These are phyloP conservation scores for Coniochaeta sp. DNA, from an alignment of 2,329 filamentous ascomycete species.

Conservation along the genomic window DNA sequence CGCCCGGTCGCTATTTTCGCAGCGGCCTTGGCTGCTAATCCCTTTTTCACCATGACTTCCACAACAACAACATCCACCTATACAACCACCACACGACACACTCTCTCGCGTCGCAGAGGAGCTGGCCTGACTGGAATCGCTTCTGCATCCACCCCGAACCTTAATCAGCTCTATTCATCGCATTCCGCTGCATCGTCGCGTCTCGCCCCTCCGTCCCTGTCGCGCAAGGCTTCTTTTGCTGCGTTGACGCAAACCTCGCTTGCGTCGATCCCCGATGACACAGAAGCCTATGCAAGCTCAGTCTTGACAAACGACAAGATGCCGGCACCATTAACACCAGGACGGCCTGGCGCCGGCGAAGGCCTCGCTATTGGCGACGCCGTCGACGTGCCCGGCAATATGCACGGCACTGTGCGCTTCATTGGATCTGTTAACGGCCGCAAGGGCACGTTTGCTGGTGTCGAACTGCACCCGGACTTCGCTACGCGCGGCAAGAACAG, in stretches of 20 bases:
- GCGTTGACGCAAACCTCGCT: slow-evolving; percentile 58
- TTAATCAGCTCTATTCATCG: slow-evolving; percentile 42
- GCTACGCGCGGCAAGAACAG: slow-evolving; percentile 85
- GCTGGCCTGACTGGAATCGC: slow-evolving; percentile 27
- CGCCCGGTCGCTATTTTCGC: neutral
- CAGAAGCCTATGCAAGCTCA: slow-evolving; percentile 53
- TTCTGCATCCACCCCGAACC: slow-evolving; percentile 51
- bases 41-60: slow-evolving; percentile 20
- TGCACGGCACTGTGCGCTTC: slow-evolving; percentile 86
- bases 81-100: slow-evolving; percentile 22
- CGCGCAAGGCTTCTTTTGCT: slow-evolving; percentile 65
- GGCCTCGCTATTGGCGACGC: slow-evolving; percentile 68
- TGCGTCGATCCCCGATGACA: slow-evolving; percentile 59
- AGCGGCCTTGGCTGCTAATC: neutral
- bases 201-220: slow-evolving; percentile 38
- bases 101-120: slow-evolving; percentile 35
- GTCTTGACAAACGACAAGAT: slow-evolving; percentile 38
- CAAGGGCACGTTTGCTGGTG: slow-evolving; percentile 83
- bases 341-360: slow-evolving; percentile 34
- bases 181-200: slow-evolving; percentile 28
- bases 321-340: slow-evolving; percentile 47
- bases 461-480: slow-evolving; percentile 79
- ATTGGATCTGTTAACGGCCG: slow-evolving; percentile 82
- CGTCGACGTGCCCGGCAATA: slow-evolving; percentile 88
- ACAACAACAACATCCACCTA: slow-evolving; percentile 26